Percentiles rank a stretch among this genome's conserved stretches.
phyloP scores from a whole-genome alignment of 495 filamentous ascomycete genomes.

The Aspergillus kassunensis region DNA sequence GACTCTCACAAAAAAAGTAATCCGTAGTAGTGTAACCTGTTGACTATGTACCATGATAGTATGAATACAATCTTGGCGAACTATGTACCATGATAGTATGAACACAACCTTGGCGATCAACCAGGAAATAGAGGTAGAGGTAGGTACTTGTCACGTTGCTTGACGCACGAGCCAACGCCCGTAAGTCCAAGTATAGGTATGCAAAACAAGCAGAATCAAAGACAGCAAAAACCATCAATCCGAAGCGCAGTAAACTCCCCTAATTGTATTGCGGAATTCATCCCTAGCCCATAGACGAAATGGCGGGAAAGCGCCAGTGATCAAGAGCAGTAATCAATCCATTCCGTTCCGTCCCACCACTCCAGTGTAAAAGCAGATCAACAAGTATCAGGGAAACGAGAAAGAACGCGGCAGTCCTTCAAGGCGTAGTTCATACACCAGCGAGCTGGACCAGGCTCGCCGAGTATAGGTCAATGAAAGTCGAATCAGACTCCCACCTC shows the following conservation, averaged over 20 bases:
- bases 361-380: conserved; percentile 25
- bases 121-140: no score
- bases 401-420: conserved; percentile 21
- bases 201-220: background rate
- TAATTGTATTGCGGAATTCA: conserved; percentile 13
- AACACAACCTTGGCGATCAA: no score
- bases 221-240: background rate
- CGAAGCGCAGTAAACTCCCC: conserved; percentile 6
- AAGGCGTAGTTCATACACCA: conserved; percentile 38
- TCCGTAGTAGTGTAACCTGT: no score
- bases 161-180: no score
- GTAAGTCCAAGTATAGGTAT: no score
- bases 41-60: no score
- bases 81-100: no score
- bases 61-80: no score
- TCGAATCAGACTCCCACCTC: conserved; percentile 16
- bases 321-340: conserved; percentile 19
- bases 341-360: conserved; percentile 36
- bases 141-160: no score
- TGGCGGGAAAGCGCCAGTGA: conserved; percentile 13
- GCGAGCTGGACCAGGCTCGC: conserved; percentile 14
- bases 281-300: conserved; percentile 10
- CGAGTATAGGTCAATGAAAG: conserved; percentile 13
- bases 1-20: no score
- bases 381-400: conserved; percentile 13